Percentiles rank a stretch among this genome's conserved stretches.
phyloP scores from a whole-genome alignment of 164 flowering plant species.

The Saururus chinensis region DNA sequence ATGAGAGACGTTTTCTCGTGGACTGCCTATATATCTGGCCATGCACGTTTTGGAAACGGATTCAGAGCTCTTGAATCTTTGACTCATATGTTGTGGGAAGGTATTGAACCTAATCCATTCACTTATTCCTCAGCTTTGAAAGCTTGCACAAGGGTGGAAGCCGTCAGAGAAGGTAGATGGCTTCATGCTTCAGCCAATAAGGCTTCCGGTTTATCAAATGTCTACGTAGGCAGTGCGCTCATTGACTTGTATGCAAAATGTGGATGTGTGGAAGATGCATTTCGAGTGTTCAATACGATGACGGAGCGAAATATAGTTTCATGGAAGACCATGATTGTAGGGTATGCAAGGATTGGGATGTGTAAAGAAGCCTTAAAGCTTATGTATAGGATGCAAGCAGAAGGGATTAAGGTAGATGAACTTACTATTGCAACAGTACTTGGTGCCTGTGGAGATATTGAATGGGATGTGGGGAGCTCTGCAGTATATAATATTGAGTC shows the following conservation, averaged over 20 bases:
- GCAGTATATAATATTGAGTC: constrained; percentile 1
- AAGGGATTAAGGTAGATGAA: constrained; percentile 65
- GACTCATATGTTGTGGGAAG: constrained; percentile 65
- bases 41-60: constrained; percentile 49
- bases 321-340: constrained; percentile 82
- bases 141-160: constrained; percentile 67
- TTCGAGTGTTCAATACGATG: constrained; percentile 62
- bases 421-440: constrained; percentile 44
- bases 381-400: constrained; percentile 72
- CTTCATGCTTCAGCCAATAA: constrained; percentile 66
- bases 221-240: constrained; percentile 71
- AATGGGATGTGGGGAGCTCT: constrained; percentile 24
- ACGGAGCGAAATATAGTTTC: constrained; percentile 56
- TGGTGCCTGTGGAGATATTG: constrained; percentile 61
- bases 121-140: constrained; percentile 80
- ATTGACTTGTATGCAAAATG: constrained; percentile 82
- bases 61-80: constrained; percentile 55
- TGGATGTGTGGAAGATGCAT: constrained; percentile 66
- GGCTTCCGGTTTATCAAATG: constrained; percentile 39
- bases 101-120: constrained; percentile 67
- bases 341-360: constrained; percentile 65
- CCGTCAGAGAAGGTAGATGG: constrained; percentile 44
- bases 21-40: constrained; percentile 82
- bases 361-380: constrained; percentile 69
- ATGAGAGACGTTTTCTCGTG: constrained; percentile 71